phyloP scores from a whole-genome alignment of 306 rosid genomes.

The Quercus gilva region DNA sequence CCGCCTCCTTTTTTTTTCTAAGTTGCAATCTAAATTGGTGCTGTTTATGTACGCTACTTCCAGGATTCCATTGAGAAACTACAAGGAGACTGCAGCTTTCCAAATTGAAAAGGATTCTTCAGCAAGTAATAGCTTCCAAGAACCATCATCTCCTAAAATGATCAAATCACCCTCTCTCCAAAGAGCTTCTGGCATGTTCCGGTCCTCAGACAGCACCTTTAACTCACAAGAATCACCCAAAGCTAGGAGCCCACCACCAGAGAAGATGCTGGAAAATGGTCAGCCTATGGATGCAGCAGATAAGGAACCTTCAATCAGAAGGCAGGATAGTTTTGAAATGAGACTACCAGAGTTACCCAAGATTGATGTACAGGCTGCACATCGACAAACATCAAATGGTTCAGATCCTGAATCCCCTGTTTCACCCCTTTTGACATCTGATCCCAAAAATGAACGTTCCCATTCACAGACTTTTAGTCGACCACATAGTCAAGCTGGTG shows the following conservation, averaged over 20 bases:
- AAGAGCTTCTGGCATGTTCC: slow-evolving; percentile 62
- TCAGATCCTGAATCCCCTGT: slow-evolving; percentile 98
- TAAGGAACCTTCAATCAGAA: slow-evolving; percentile 81
- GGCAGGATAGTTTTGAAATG: slow-evolving; percentile 99
- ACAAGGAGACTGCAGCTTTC: slow-evolving; percentile 86
- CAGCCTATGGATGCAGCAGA: slow-evolving; percentile 64
- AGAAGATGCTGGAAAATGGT: slow-evolving; percentile 79
- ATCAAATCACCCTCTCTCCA: slow-evolving; percentile 91
- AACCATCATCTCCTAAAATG: slow-evolving; percentile 97
- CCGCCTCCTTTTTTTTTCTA: not conserved
- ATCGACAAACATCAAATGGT: slow-evolving; percentile 70
- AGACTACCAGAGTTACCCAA: slow-evolving; percentile 89
- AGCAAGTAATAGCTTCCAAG: slow-evolving; percentile 80
- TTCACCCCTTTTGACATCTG: slow-evolving; percentile 94
- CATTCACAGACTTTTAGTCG: slow-evolving; percentile 99
- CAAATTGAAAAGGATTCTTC: slow-evolving; percentile 97
- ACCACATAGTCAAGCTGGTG: slow-evolving; percentile 81
- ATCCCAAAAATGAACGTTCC: slow-evolving; percentile 96
- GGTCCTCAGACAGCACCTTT: slow-evolving; percentile 63
- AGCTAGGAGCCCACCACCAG: slow-evolving; percentile 81
- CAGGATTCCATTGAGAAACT: slow-evolving; percentile 94
- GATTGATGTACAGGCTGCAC: slow-evolving; percentile 83
- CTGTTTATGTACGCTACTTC: slow-evolving; percentile 2
- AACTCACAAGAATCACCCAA: slow-evolving; percentile 84
- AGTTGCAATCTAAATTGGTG: not conserved